A percentile compares a stretch with the other conserved stretches of the same genome.
These are phyloP conservation scores for Alternaria arbusti DNA, from an alignment of 2,329 filamentous ascomycete species.

Conservation along the genomic window DNA sequence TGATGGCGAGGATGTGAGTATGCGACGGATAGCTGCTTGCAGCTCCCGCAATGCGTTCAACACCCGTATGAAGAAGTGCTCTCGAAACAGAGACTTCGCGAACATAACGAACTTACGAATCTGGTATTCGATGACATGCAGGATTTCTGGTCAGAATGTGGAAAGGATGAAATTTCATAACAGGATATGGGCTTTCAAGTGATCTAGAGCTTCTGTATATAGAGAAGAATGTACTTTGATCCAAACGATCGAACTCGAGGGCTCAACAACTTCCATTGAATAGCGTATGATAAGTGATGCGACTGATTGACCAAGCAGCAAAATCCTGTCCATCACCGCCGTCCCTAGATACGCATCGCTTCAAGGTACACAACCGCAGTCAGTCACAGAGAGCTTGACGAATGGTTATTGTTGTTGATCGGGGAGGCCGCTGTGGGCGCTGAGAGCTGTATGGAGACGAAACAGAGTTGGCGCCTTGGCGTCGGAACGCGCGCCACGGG, in stretches of 20 bases:
- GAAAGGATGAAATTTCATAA: not conserved
- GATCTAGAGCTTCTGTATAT: not conserved
- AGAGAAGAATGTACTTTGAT: not conserved
- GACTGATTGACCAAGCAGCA: not conserved
- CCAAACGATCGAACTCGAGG: not conserved
- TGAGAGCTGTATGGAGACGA: not conserved
- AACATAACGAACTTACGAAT: not conserved
- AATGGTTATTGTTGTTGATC: not conserved
- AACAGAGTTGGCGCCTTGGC: not conserved
- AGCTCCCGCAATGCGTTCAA: not conserved
- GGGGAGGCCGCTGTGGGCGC: not conserved
- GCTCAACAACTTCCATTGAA: not conserved
- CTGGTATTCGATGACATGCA: not conserved
- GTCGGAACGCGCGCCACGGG: not conserved
- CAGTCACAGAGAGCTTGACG: not conserved
- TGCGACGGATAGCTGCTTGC: not conserved
- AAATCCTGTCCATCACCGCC: not conserved
- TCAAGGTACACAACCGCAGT: not conserved
- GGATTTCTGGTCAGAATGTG: not conserved
- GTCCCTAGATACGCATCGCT: not conserved
- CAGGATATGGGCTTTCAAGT: not conserved
- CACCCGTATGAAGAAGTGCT: not conserved
- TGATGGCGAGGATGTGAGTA: conserved; percentile 1
- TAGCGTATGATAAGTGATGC: not conserved
- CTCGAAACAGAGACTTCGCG: not conserved